Percentiles rank a stretch among this genome's conserved stretches.
phyloP scores from a whole-genome alignment of 2,329 filamentous ascomycete genomes.

The Cercospora brassicicola region DNA sequence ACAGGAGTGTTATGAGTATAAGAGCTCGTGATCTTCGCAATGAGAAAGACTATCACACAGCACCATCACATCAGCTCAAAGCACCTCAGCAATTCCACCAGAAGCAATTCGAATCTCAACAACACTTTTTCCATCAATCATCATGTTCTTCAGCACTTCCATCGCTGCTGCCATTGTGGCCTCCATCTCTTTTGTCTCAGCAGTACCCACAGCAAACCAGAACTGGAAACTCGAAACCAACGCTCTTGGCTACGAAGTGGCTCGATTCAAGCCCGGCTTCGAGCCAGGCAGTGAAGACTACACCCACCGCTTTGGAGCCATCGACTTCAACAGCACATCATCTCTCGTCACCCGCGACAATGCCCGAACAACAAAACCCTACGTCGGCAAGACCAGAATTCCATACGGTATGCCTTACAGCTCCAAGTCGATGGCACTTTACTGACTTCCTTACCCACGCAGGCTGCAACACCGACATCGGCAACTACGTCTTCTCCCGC shows the following conservation, averaged over 20 bases:
- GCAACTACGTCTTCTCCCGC: constrained; percentile 4
- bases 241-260: constrained; percentile 1
- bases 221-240: constrained; percentile 11
- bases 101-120: not conserved
- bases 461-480: constrained; percentile 13
- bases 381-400: constrained; percentile 8
- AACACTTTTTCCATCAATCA: not conserved
- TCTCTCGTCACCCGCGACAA: not conserved
- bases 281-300: constrained; percentile 11
- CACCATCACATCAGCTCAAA: not conserved
- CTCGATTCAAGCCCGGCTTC: constrained; percentile 7
- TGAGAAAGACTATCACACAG: not conserved
- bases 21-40: not conserved
- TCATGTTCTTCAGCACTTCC: not conserved
- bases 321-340: constrained; percentile 2
- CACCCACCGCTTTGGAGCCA: not conserved
- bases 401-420: not conserved
- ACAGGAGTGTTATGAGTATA: not conserved
- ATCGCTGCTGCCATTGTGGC: not conserved
- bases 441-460: not conserved
- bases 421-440: not conserved
- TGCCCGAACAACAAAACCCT: not conserved
- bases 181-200: not conserved
- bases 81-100: not conserved
- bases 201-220: not conserved